phyloP scores from a whole-genome alignment of 148 eudicot species.

The Camellia japonica region DNA sequence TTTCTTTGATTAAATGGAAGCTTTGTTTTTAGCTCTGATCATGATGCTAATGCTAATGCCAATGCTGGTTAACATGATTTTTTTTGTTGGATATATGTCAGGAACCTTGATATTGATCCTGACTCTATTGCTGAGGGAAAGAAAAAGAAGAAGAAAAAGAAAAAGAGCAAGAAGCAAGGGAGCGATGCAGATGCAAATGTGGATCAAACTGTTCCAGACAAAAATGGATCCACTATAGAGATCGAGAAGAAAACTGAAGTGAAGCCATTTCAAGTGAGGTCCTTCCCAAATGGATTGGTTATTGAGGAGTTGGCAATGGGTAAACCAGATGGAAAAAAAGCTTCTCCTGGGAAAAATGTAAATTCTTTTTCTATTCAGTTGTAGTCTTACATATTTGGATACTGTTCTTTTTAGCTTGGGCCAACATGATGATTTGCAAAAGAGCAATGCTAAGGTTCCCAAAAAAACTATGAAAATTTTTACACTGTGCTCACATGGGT shows the following conservation, averaged over 20 bases:
- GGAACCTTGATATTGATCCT: slow-evolving; percentile 12
- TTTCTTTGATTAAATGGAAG: not conserved
- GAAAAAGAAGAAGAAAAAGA: slow-evolving; percentile 54
- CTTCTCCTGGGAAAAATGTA: slow-evolving; percentile 51
- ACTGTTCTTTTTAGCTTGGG: not conserved
- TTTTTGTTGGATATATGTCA: slow-evolving; percentile 16
- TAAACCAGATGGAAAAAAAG: slow-evolving; percentile 51
- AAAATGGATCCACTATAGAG: slow-evolving; percentile 28
- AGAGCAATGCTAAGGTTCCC: not conserved
- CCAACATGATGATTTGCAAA: not conserved
- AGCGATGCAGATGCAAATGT: slow-evolving; percentile 26
- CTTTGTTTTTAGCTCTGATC: not conserved
- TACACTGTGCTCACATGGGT: too few species aligned
- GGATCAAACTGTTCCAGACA: slow-evolving; percentile 27
- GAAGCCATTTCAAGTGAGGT: slow-evolving; percentile 55
- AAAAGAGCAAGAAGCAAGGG: slow-evolving; percentile 49
- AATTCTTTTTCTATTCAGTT: not conserved
- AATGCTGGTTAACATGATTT: not conserved
- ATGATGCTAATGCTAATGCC: slow-evolving; percentile 1
- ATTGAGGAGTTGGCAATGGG: slow-evolving; percentile 52
- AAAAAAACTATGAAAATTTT: too few species aligned
- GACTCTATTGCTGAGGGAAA: slow-evolving; percentile 25
- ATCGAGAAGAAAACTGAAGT: slow-evolving; percentile 38
- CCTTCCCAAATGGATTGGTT: slow-evolving; percentile 49
- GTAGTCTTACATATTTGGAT: not conserved